Evolutionary conservation across 441 rosid genomes (phyloP), one percentile per base, ranked within the genome.

Genomic region (Brassica hybrid): DNA sequence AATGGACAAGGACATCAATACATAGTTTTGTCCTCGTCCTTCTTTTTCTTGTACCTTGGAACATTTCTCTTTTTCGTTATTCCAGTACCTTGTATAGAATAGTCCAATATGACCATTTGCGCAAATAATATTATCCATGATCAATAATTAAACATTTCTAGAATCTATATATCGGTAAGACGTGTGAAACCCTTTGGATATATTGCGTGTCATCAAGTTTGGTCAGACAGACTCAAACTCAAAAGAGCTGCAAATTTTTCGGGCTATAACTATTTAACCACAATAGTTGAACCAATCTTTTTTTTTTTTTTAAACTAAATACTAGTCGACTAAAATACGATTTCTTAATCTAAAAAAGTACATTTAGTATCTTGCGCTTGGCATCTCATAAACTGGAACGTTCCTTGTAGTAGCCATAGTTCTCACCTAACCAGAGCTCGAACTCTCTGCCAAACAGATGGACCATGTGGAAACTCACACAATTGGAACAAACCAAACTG

Each of bases 1-100:
- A 73, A 66, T 68, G 52, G 82, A 79, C 69, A 73, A 73, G 54
- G 82, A 79, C 82, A 41, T 63, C 1, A 19, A 0, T 19, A 9
- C 17, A 14, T 9, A n/a, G 3, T 45, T 52, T 58, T 67, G 74
- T 73, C 74, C 14, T 59, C 23, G 12, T 62, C 65, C 18, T n/a
- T 45, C 0, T 34, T 5, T 13, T 65, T 48, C 17, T 11, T 57
- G 45, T 78, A 59, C 57, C 17, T 59, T 61, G 32, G 52, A 59
- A 16, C 12, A 25, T 58, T 73, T 69, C 65, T 54, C 66, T 3
- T 67, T 73, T 73, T 14, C 11, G 50, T 10, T 67, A 73, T 30
- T 63, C 36, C 34, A 17, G 13, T 34, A 50, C 66, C 73, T 68
- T 61, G 25, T 41, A 54, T 25, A 73, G 66, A 54, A 54, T 7